Evolutionary conservation across 2,329 filamentous ascomycete genomes (phyloP), one percentile per base, ranked within the genome.

Genomic region (Verticillium isaacii): DNA sequence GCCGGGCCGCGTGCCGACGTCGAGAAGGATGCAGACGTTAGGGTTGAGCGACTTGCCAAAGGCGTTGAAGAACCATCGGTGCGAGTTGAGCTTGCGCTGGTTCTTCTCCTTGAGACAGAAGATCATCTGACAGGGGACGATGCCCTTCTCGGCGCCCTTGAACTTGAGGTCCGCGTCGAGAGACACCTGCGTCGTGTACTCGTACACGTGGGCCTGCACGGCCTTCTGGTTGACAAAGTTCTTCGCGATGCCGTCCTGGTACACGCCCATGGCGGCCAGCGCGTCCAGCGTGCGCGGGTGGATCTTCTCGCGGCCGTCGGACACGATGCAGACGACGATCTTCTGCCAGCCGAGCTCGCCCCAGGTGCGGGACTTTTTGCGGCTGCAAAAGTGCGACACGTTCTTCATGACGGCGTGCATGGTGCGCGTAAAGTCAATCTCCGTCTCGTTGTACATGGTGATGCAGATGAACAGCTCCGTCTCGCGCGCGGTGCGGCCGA

Each of bases 331-430:
- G 0, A 99, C 94, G 0, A 99, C 95, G 71, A 99, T 97, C 81
- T 99, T 99, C 77, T 99, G 92, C 95, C 95, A 99, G 5, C 95
- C 95, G 60, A 92, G 87, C 68, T 97, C 96, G 45, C 95, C 96
- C 95, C 95, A 99, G 0, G 93, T 98, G 63, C 95, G 87, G 6
- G 93, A 97, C 74, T 95, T 94, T 60, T 89, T 90, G 60, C 95
- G 89, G 23, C 89, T 92, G 80, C 95, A 99, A 77, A 99, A 97
- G 74, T 98, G 95, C 15, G 91, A 88, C 69, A 99, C 94, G 74
- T 99, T 99, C 75, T 96, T 93, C 91, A 99, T 96, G 61, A 99
- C 92, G 61, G 94, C 95, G 74, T 98, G 92, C 94, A 99, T 98
- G 1, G 95, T 99, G 56, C 95, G 87, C 7, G 95, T 97, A 70